A percentile compares a stretch with the other conserved stretches of the same genome.
Conservation (phyloP, 129 eudicot species). For the Artemisia annua region DNA sequence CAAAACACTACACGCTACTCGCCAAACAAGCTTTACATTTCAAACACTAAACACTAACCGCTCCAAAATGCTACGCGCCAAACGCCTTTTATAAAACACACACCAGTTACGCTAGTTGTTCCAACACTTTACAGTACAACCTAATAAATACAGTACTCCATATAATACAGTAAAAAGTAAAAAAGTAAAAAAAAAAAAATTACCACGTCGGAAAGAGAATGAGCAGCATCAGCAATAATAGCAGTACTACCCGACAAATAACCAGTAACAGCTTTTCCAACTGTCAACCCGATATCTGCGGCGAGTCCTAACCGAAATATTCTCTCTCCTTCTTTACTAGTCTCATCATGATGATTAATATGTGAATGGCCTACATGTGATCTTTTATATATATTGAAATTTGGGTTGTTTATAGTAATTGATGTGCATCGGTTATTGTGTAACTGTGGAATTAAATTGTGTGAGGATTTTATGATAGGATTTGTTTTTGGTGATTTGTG, state of each 20-base stretch:
- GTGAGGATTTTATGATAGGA: conserved; percentile 1
- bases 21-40: too few species aligned
- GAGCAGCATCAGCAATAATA: conserved; percentile 96
- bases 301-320: conserved; percentile 79
- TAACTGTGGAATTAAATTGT: conserved; percentile 23
- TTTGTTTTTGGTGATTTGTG: conserved; percentile 1
- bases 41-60: too few species aligned
- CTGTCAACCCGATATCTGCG: conserved; percentile 81
- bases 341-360: conserved; percentile 41
- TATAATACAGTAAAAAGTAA: too few species aligned
- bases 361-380: conserved; percentile 80
- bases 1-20: too few species aligned
- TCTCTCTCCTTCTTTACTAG: conserved; percentile 68
- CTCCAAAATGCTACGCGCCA: too few species aligned
- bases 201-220: conserved; percentile 98
- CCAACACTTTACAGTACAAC: too few species aligned
- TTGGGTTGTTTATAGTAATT: conserved; percentile 47
- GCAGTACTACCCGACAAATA: conserved; percentile 95
- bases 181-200: too few species aligned
- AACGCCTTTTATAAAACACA: too few species aligned
- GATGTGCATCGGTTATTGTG: conserved; percentile 25
- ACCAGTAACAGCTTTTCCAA: conserved; percentile 77
- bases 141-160: too few species aligned
- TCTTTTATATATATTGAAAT: conserved; percentile 46
- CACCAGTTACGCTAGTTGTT: too few species aligned